These are phyloP conservation scores for Chenopodium formosanum DNA, from an alignment of 148 eudicot species.

Conservation along the genomic window DNA sequence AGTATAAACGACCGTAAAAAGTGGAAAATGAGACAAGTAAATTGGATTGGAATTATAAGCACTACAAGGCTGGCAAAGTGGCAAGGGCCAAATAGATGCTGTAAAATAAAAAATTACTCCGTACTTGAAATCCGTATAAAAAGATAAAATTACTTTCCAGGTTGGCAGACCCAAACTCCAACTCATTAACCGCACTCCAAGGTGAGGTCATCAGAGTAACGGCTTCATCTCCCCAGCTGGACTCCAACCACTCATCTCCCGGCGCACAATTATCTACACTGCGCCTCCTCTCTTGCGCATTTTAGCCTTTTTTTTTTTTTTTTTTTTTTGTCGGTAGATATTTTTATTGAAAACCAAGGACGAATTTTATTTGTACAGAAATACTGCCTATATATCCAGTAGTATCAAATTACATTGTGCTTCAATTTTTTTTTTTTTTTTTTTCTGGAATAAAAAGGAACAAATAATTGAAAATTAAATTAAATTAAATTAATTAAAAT, in stretches of 20 bases:
- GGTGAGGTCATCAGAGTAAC: constrained; percentile 20
- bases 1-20: too few species aligned
- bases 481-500: neutral
- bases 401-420: neutral
- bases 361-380: constrained; percentile 15
- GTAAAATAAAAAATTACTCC: too few species aligned
- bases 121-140: too few species aligned
- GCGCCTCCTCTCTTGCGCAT: neutral
- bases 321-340: neutral
- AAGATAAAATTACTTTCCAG: constrained; percentile 15
- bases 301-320: neutral
- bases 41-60: too few species aligned
- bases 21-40: too few species aligned
- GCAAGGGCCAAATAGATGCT: too few species aligned
- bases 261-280: neutral
- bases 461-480: neutral
- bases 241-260: constrained; percentile 12
- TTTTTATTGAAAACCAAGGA: neutral
- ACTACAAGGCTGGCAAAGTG: too few species aligned
- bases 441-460: neutral
- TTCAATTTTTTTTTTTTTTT: neutral
- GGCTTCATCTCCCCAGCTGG: constrained; percentile 26
- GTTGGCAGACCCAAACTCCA: constrained; percentile 24
- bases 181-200: constrained; percentile 10
- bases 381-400: constrained; percentile 13